phyloP scores from a whole-genome alignment of 345 rosid species.

The Geranium brycei region DNA sequence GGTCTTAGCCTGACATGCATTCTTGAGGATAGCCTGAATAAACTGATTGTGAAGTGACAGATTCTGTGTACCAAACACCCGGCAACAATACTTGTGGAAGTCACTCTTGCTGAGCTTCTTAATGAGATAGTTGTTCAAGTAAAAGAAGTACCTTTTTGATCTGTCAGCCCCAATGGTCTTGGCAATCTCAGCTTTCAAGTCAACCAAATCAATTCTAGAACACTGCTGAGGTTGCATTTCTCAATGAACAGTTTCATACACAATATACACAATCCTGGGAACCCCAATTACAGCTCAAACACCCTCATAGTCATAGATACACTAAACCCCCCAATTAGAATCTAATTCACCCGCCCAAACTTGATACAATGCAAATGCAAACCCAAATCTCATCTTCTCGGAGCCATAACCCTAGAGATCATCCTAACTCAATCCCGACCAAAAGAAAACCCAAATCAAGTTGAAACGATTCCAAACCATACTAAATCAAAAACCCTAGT shows the following conservation, averaged over 20 bases:
- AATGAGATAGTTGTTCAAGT: slow-evolving; percentile 67
- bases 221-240: slow-evolving; percentile 76
- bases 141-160: slow-evolving; percentile 61
- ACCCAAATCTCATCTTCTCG: slow-evolving; percentile 49
- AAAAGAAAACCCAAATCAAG: not conserved
- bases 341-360: slow-evolving; percentile 21
- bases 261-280: slow-evolving; percentile 20
- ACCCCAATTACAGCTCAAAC: slow-evolving; percentile 5
- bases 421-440: not conserved
- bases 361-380: slow-evolving; percentile 43
- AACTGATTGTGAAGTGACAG: slow-evolving; percentile 80
- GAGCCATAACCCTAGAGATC: slow-evolving; percentile 52
- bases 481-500: not conserved
- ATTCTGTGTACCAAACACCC: slow-evolving; percentile 76
- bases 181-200: slow-evolving; percentile 54
- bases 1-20: slow-evolving; percentile 56
- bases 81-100: slow-evolving; percentile 63
- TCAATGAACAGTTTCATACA: slow-evolving; percentile 36
- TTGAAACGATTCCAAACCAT: not conserved
- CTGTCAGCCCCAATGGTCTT: slow-evolving; percentile 84
- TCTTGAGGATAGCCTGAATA: slow-evolving; percentile 62
- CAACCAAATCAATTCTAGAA: slow-evolving; percentile 72
- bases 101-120: slow-evolving; percentile 79
- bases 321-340: slow-evolving; percentile 13
- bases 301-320: not conserved